Evolutionary conservation across 2,329 filamentous ascomycete genomes (phyloP), one percentile per base, ranked within the genome.

Genomic region (Chalaropsis ovoidea): DNA sequence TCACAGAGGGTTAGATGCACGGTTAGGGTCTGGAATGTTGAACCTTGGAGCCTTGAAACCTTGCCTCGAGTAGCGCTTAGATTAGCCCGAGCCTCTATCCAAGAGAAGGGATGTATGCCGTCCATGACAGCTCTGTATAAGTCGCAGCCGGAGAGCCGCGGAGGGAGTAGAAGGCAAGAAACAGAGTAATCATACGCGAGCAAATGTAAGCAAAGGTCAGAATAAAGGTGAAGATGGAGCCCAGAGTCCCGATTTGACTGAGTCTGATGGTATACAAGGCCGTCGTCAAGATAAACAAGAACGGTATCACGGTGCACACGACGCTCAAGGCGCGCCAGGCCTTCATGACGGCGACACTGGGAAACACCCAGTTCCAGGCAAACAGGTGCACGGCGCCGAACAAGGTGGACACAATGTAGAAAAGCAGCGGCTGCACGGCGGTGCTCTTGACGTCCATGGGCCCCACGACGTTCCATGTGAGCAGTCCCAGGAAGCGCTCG

Each of bases 81-180:
- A 11, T 35, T 62, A 27, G 22, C 17, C 3, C 3, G 11, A 35
- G n/a, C 15, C 8, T 2, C 11, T 31, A 35, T 17, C 61, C 22
- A 27, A 64, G 41, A n/a, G 62, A 56, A 35, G 49, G 49, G 13
- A 58, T 31, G 13, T 64, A 64, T 19, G 47, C 17, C 17, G 62
- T 45, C 62, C 62, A 56, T n/a, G 31, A 10, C 41, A 64, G 13
- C n/a, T 43, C 49, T n/a, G n/a, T 42, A 27, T 58, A 64, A 42
- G 35, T 31, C 41, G 17, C 49, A 13, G 13, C 35, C 13, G 52
- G 49, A 2, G 62, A 58, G 10, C 13, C 52, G 1, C 15, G 13
- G 11, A 64, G 52, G 19, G 45, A 64, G 52, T 64, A 64, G 7
- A 56, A 56, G n/a, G 49, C 62, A 7, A 64, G 39, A 19, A 64